phyloP scores from a whole-genome alignment of 352 stramenopile genomes.

The Ophiocytium majus region DNA sequence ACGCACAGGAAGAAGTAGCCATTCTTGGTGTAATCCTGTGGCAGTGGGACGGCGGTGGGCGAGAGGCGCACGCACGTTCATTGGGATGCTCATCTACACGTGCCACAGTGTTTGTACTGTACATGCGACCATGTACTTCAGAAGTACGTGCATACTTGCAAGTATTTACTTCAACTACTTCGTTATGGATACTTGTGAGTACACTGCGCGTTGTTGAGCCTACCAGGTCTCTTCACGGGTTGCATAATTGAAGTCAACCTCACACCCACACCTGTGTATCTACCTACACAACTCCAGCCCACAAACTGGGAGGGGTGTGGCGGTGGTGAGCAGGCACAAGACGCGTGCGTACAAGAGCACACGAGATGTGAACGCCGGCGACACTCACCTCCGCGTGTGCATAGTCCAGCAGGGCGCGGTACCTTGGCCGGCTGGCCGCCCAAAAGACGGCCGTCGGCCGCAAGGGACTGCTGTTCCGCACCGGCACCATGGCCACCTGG shows the following conservation, averaged over 20 bases:
- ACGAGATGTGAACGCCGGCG: background rate
- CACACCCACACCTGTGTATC: background rate
- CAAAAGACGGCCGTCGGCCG: constrained; percentile 3
- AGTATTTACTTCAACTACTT: background rate
- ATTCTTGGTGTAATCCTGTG: background rate
- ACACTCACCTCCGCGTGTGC: background rate
- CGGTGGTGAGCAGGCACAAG: background rate
- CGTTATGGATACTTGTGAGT: too few species aligned
- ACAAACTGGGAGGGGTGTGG: too few species aligned
- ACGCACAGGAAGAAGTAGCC: constrained; percentile 6
- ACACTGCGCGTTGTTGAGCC: too few species aligned
- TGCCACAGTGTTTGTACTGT: too few species aligned
- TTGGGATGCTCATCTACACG: too few species aligned
- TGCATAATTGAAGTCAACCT: background rate
- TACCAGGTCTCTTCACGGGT: too few species aligned
- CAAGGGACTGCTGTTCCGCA: background rate
- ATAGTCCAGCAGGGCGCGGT: constrained; percentile 13
- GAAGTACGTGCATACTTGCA: background rate
- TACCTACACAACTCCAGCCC: background rate
- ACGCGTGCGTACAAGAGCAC: background rate
- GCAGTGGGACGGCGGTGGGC: background rate
- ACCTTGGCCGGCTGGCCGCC: background rate
- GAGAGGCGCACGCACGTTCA: too few species aligned
- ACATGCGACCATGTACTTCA: background rate
- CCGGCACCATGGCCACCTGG: background rate